Conservation (phyloP, 2,329 filamentous ascomycete genomes). For the Alternaria novae-zelandiae region DNA sequence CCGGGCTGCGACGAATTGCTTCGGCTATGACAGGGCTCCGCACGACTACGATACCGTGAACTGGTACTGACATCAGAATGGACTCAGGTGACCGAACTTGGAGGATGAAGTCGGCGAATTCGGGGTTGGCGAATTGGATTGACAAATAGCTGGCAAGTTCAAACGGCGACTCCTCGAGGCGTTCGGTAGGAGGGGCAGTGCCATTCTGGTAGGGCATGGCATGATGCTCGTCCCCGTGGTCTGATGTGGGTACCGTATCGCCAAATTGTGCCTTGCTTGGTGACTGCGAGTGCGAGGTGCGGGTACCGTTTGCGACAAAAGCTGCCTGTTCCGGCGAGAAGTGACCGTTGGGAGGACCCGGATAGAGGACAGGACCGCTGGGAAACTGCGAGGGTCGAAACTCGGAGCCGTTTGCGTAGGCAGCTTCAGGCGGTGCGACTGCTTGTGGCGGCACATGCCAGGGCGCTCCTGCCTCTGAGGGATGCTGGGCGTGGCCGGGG, state of each 20-base stretch:
- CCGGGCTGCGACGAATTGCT: constrained; percentile 31
- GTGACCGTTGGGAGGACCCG: constrained; percentile 24
- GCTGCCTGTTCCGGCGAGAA: constrained; percentile 26
- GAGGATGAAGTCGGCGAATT: constrained; percentile 47
- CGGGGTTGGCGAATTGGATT: constrained; percentile 42
- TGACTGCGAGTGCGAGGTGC: constrained; percentile 42
- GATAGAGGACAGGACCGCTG: constrained; percentile 20
- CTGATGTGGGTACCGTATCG: constrained; percentile 27
- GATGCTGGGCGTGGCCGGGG: constrained; percentile 43
- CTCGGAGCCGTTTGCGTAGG: constrained; percentile 33
- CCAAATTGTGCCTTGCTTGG: constrained; percentile 40
- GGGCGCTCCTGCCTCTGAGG: constrained; percentile 40
- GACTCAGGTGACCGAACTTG: constrained; percentile 41
- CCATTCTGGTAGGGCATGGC: constrained; percentile 28
- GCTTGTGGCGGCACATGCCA: constrained; percentile 41
- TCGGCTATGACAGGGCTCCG: constrained; percentile 44
- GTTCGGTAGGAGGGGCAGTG: constrained; percentile 13
- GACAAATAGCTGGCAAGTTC: constrained; percentile 43
- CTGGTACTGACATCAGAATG: constrained; percentile 39
- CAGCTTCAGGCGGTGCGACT: constrained; percentile 33
- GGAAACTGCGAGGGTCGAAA: constrained; percentile 28
- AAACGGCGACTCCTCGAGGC: constrained; percentile 34
- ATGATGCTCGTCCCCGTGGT: constrained; percentile 30
- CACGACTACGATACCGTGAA: constrained; percentile 44
- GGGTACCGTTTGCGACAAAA: constrained; percentile 31